Evolutionary conservation across 768 basidiomycete species (phyloP).

Genomic region (Pulveroboletus ravenelii): DNA sequence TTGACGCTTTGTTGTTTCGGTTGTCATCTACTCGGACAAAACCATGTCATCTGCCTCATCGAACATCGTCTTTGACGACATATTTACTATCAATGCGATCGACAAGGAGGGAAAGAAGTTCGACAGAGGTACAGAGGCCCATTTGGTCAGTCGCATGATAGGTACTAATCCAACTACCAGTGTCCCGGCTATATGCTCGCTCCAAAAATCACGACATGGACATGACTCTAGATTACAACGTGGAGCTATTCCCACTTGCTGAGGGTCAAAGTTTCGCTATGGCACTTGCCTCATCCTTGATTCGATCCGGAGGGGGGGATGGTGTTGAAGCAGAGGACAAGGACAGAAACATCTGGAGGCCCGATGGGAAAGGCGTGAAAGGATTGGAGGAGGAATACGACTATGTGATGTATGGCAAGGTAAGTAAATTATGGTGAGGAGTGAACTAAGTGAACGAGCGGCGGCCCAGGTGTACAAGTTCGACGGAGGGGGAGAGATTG

Average conservation of each 20-base stretch:
- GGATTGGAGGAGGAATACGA: constrained; percentile 95
- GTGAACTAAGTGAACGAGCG: constrained; percentile 7
- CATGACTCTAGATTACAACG: constrained; percentile 90
- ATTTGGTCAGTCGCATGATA: neutral
- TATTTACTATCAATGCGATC: constrained; percentile 80
- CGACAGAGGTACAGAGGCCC: constrained; percentile 71
- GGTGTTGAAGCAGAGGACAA: constrained; percentile 59
- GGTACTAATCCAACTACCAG: constrained; percentile 38
- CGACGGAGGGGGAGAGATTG: constrained; percentile 81
- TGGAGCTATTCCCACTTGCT: constrained; percentile 79
- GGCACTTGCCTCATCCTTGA: constrained; percentile 78
- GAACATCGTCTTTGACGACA: constrained; percentile 88
- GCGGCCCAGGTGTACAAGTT: constrained; percentile 85
- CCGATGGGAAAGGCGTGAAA: constrained; percentile 73
- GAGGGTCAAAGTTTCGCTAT: constrained; percentile 72
- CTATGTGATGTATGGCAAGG: constrained; percentile 99
- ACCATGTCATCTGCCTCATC: constrained; percentile 56
- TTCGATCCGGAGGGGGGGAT: constrained; percentile 50
- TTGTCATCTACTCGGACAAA: neutral
- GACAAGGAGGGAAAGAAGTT: constrained; percentile 96
- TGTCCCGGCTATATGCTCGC: constrained; percentile 85
- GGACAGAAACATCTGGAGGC: constrained; percentile 78
- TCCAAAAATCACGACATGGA: constrained; percentile 93
- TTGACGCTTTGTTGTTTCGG: neutral
- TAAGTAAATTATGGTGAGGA: constrained; percentile 26